These are phyloP conservation scores for Triglochin maritima DNA, from an alignment of 106 monocot species.

Conservation along the genomic window DNA sequence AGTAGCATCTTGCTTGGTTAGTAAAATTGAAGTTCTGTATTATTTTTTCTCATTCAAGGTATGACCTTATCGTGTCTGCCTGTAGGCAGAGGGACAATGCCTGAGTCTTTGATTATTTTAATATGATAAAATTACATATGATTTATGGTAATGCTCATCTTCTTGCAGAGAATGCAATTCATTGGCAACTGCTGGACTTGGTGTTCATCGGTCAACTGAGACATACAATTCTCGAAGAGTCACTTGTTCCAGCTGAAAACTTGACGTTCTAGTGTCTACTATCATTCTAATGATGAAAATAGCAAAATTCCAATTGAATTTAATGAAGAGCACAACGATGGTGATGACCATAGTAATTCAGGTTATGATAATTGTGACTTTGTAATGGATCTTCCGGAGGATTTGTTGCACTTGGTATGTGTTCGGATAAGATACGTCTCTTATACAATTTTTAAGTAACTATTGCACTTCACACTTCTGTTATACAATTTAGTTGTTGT, in stretches of 20 bases:
- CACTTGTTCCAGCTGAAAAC: constrained; percentile 6
- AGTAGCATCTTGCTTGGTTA: no score
- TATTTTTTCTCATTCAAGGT: neutral
- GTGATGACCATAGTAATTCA: constrained; percentile 1
- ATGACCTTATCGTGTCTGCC: neutral
- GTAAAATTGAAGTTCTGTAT: no score
- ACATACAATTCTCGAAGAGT: constrained; percentile 1
- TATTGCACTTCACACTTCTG: no score
- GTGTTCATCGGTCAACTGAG: constrained; percentile 17
- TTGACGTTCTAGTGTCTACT: constrained; percentile 11
- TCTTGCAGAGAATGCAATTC: constrained; percentile 2
- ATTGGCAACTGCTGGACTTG: neutral
- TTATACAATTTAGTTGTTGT: no score
- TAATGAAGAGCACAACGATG: constrained; percentile 18
- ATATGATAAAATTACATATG: neutral
- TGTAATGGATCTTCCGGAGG: constrained; percentile 61
- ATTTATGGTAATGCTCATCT: neutral
- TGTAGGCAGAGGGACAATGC: neutral
- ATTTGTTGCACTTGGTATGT: constrained; percentile 61
- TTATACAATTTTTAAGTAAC: no score
- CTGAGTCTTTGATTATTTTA: no score
- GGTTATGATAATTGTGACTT: constrained; percentile 22
- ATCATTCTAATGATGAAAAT: constrained; percentile 8
- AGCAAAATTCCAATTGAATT: constrained; percentile 1
- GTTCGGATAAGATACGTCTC: no score